Evolutionary conservation across 1,284 basidiomycete genomes (phyloP), one percentile per base, ranked within the genome.

Genomic region (Tremellales sp.): DNA sequence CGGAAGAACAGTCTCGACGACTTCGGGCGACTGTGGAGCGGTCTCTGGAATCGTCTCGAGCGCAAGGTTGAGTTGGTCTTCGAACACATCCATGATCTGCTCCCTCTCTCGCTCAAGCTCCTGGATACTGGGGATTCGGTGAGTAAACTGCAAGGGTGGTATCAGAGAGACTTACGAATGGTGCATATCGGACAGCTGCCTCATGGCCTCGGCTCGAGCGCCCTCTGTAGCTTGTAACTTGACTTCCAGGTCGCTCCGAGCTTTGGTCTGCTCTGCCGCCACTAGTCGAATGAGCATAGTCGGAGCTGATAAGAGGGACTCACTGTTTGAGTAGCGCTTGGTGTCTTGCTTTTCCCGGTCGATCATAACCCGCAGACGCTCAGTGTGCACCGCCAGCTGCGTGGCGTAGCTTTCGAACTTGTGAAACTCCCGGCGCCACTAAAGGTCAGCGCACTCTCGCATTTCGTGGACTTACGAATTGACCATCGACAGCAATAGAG

Each of bases 371-470:
- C 75, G 70, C 45, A 77, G 67, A 35, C 76, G 74, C 46, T 67
- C 66, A 11, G 76, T 73, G 54, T 77, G 75, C 21, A 58, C 53
- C 3, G 74, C 72, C 11, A 78, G 66, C 17, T 67, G 60, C 45
- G 75, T 75, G 33, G 77, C 76, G 29, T 76, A 74, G 53, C 67
- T 68, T 52, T 77, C 75, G 52, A 78, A 77, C 55, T 70, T 67
- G 54, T 75, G 70, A 49, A 77, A 76, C 44, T 75, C 74, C 51
- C 65, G 63, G 52, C 70, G 72, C 75, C 76, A 77, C 65, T 73
- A 39, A 33, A 19, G 4, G 50, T 57, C 43, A 54, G 40, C 41
- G 19, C 23, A 2, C 11, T n/a, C 19, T 17, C 10, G 11, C 11
- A 27, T 22, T 15, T 6, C 6, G n/a, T 13, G 21, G 19, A 53